Evolutionary conservation across 2,329 filamentous ascomycete species (phyloP).

Genomic region (Diaporthe helianthi): DNA sequence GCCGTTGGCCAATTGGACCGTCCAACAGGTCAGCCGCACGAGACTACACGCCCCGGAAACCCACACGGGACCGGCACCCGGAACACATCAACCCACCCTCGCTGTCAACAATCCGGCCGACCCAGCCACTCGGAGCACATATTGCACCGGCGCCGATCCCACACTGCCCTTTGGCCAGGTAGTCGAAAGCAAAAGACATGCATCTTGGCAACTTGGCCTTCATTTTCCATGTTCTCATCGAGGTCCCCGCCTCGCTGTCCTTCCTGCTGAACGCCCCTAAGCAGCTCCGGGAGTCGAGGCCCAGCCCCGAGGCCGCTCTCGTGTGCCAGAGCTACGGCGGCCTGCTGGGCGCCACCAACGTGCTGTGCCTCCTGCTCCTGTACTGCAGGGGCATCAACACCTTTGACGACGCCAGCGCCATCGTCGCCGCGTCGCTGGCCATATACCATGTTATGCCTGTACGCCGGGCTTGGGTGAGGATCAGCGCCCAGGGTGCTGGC

Average conservation of each 20-base stretch:
- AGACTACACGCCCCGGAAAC: not conserved
- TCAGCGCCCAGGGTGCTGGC: slow-evolving; percentile 38
- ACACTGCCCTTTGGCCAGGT: not conserved
- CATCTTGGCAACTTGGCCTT: slow-evolving; percentile 28
- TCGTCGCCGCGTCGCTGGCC: slow-evolving; percentile 50
- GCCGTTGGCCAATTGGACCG: slow-evolving; percentile 9
- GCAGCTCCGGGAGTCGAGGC: slow-evolving; percentile 48
- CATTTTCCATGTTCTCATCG: slow-evolving; percentile 30
- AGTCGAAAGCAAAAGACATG: not conserved
- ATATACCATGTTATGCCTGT: slow-evolving; percentile 59
- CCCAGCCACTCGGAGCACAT: not conserved
- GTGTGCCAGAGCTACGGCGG: slow-evolving; percentile 57
- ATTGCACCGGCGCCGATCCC: not conserved
- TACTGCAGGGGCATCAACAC: slow-evolving; percentile 43
- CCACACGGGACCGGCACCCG: not conserved
- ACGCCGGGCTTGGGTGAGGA: slow-evolving; percentile 49
- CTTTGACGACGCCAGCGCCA: slow-evolving; percentile 43
- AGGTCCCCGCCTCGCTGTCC: slow-evolving; percentile 48
- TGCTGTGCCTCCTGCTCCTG: slow-evolving; percentile 53
- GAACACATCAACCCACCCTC: not conserved
- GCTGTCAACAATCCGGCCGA: slow-evolving; percentile 8
- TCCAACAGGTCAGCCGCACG: not conserved
- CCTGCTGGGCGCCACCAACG: slow-evolving; percentile 52
- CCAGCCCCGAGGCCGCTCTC: slow-evolving; percentile 49
- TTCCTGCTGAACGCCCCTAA: slow-evolving; percentile 52